Evolutionary conservation across 192 early-diverging fungal genomes (phyloP).

Genomic region (Diversispora eburnea): DNA sequence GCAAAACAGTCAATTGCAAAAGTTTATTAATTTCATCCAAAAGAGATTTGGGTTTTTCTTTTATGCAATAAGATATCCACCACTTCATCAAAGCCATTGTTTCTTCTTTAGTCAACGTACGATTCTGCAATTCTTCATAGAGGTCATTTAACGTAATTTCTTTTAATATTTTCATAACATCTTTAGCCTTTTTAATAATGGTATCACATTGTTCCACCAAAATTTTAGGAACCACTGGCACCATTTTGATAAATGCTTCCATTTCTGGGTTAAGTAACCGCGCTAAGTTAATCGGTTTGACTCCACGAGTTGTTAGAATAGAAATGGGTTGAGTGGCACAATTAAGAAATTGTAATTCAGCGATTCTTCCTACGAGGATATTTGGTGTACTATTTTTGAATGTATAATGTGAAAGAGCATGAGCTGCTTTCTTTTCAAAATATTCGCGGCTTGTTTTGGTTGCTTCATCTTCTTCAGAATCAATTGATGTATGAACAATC

Average conservation of each 20-base stretch:
- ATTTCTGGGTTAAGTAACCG: constrained; percentile 64
- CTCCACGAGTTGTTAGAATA: constrained; percentile 67
- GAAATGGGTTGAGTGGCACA: constrained; percentile 44
- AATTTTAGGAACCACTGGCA: constrained; percentile 55
- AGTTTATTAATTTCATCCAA: background rate
- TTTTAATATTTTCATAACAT: constrained; percentile 33
- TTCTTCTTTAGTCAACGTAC: constrained; percentile 55
- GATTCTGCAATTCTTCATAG: constrained; percentile 55
- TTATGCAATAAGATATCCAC: constrained; percentile 59
- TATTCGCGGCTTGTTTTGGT: background rate
- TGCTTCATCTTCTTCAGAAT: constrained; percentile 3
- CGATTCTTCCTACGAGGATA: constrained; percentile 55
- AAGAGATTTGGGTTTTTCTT: background rate
- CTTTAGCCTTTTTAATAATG: constrained; percentile 51
- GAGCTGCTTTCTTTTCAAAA: constrained; percentile 54
- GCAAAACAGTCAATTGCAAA: background rate
- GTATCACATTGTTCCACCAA: constrained; percentile 54
- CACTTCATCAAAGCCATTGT: constrained; percentile 68
- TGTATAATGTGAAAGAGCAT: constrained; percentile 63
- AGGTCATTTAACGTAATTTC: constrained; percentile 62
- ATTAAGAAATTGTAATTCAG: constrained; percentile 56
- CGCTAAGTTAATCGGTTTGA: constrained; percentile 46
- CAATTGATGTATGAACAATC: background rate
- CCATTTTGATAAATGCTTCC: constrained; percentile 57
- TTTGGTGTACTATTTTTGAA: constrained; percentile 73